Base-by-base conservation (phyloP, 352 stramenopile genomes). In the Pythium volutum region DNA sequence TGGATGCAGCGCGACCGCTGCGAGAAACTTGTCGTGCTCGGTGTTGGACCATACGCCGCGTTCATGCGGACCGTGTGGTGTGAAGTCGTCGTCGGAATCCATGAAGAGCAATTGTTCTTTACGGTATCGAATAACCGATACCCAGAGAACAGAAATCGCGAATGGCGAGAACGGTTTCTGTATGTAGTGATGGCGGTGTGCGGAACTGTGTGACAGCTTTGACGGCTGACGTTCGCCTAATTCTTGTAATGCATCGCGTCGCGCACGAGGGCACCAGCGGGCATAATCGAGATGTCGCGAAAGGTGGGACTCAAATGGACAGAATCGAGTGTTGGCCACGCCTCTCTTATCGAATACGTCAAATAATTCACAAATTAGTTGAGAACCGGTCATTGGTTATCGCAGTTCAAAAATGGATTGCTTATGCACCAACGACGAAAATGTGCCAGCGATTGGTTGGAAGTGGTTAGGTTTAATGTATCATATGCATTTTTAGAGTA, bases 1-100 rank as follows among this genome's bases (percentile, higher is more conserved):
- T 1, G 65, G 65, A 49, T 66, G 66, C 18, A 45, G 47, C 42
- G 64, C 47, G 31, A 72, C 61, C 16, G 59, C 65, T 22, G 56
- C 51, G 42, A 72, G 39, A 33, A 72, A 72, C 41, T 62, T 63
- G 39, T 72, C 65, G 22, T 72, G 65, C 26, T 72, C 65, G 3
- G 68, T 59, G 14, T 53, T 36, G 25, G 59, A 57, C 65, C 65
- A 72, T 4, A 66, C 49, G 29, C 59, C 60, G n/a, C 60, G 60
- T n/a, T 54, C 59, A 29, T 50, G 34, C 3, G 53, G 39, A 6
- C 20, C 39, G 0, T 15, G 41, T 9, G 15, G 15, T 3, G 23
- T 18, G 1, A 4, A 33, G 16, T 49, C n/a, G 31, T 43, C 39
- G 45, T 63, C 42, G 7, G 31, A 34, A 33, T 50, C 39, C 53